Evolutionary conservation across 805 yeast species (phyloP).

Genomic region (Peterozyma xylosa): DNA sequence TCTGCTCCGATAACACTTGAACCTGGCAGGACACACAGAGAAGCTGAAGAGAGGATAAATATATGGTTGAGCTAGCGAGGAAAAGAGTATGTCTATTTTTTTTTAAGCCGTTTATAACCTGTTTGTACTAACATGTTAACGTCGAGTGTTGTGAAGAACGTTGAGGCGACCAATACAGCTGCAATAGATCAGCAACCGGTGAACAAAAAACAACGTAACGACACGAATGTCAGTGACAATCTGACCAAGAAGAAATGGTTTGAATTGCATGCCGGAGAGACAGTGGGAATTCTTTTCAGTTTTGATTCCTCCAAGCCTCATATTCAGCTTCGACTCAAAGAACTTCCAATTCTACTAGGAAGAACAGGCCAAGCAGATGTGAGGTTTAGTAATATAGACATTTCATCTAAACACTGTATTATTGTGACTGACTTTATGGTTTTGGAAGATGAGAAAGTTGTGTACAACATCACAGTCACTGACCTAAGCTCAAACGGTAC

Average conservation of each 20-base stretch:
- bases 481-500: conserved; percentile 65
- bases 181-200: background rate
- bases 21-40: too few relatives aligned
- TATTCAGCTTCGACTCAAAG: background rate
- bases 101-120: background rate
- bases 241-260: too few relatives aligned
- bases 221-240: background rate
- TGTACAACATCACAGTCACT: conserved; percentile 36
- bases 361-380: conserved; percentile 57
- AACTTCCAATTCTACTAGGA: conserved; percentile 26
- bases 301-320: conserved; percentile 1
- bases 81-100: conserved; percentile 3
- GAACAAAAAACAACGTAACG: conserved; percentile 1
- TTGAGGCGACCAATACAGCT: background rate
- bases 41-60: too few relatives aligned
- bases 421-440: conserved; percentile 32
- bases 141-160: background rate
- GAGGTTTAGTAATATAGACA: conserved; percentile 35
- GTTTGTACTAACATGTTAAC: background rate
- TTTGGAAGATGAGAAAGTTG: conserved; percentile 18
- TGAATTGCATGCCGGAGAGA: too few relatives aligned
- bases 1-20: too few relatives aligned
- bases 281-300: conserved; percentile 4
- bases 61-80: conserved; percentile 6
- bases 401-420: conserved; percentile 60